Base-by-base conservation (phyloP, 345 rosid genomes). In the Populus tremula region DNA sequence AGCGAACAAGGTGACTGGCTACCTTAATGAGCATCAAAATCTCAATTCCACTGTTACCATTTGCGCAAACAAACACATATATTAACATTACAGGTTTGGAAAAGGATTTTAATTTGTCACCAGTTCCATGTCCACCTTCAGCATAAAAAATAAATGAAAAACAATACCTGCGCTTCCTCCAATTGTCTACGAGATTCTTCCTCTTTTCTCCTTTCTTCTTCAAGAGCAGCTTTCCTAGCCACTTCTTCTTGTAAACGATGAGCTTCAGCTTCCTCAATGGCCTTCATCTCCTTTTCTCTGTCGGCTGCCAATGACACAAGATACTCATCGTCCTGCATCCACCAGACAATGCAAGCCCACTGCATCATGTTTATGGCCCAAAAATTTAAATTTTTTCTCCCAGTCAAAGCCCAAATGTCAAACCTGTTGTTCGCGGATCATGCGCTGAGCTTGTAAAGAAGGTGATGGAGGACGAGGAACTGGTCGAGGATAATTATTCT, bases 341-440 rank as follows among this genome's bases (percentile, higher is more conserved):
- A 72, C 45, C 79, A 82, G 67, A 25, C 25, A 67, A 67, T 66
- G 54, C 25, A 66, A 16, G 23, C 56, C 27, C 14, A 75, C 66
- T 36, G 75, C 49, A 68, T 49, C 38, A 72, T 72, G 31, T 53
- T 20, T 64, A 16, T 20, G 53, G n/a, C 39, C 67, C 25, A 61
- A 71, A 53, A 25, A 38, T 45, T 64, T 54, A 75, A 71, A 12
- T 41, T 45, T 27, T 36, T 25, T 41, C 45, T 73, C 67, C 47
- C 13, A 45, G 47, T 20, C 2, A 45, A 16, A 53, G 64, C 20
- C 27, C 43, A 70, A 49, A 79, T 67, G 56, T 5, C 72, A 84
- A 76, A 96, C 99, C 97, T 96, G 99, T 72, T 96, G 99, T 84
- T 96, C 99, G 13, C 99, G 89, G 79, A 96, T 94, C 87, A 92